phyloP scores from a whole-genome alignment of 805 yeast species.

The Starmerella apicola region DNA sequence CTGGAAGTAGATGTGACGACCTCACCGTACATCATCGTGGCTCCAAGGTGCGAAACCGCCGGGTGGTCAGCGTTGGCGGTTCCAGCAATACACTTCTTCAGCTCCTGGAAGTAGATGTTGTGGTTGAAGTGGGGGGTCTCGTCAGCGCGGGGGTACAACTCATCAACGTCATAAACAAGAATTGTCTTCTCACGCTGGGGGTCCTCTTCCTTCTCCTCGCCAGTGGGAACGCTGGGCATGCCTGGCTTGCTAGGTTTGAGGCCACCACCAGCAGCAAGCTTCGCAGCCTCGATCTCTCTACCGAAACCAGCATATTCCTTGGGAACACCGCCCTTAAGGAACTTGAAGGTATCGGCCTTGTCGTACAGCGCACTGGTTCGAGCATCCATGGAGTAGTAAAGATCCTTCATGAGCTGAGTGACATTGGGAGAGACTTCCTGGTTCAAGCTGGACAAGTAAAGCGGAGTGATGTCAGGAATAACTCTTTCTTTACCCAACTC shows the following conservation, averaged over 20 bases:
- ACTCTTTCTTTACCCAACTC: slow-evolving; percentile 25
- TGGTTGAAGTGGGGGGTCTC: slow-evolving; percentile 67
- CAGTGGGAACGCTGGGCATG: background rate
- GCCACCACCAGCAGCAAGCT: background rate
- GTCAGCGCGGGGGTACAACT: slow-evolving; percentile 35
- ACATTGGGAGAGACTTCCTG: slow-evolving; percentile 1
- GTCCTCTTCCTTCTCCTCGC: background rate
- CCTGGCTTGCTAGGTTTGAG: background rate
- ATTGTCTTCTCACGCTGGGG: slow-evolving; percentile 39
- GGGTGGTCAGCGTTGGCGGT: background rate
- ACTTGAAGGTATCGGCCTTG: slow-evolving; percentile 42
- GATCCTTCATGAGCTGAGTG: slow-evolving; percentile 16
- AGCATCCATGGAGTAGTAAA: slow-evolving; percentile 27
- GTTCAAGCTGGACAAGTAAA: slow-evolving; percentile 21
- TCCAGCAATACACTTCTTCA: slow-evolving; percentile 27
- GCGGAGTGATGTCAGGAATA: slow-evolving; percentile 59
- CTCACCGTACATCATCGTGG: slow-evolving; percentile 62
- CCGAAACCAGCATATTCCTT: background rate
- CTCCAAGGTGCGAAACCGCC: slow-evolving; percentile 40
- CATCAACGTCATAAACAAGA: slow-evolving; percentile 32
- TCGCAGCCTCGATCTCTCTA: background rate
- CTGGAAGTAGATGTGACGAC: slow-evolving; percentile 81
- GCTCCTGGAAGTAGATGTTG: slow-evolving; percentile 37
- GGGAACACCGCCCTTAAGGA: slow-evolving; percentile 16
- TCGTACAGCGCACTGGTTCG: slow-evolving; percentile 36